Percentiles rank a stretch among this genome's conserved stretches.
Conservation (phyloP, 23 red algal genomes). For the Cyanidiococcus yangmingshanensis region DNA sequence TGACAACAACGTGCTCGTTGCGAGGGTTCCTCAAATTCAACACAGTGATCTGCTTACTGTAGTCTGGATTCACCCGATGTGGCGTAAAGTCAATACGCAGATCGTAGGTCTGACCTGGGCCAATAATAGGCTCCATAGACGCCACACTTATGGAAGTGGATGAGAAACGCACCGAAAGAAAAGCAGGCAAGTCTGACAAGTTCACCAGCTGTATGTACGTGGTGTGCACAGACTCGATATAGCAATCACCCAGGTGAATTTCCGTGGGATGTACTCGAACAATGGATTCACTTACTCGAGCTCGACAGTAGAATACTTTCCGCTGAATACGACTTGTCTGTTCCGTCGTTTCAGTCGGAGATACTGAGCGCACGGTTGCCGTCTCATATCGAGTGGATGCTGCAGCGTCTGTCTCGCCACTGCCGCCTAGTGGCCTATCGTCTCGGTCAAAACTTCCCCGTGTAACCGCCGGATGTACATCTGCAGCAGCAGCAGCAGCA, state of each 20-base stretch:
- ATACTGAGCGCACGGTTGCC: neutral
- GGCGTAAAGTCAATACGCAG: constrained; percentile 61
- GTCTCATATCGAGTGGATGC: neutral
- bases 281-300: constrained; percentile 64
- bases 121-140: constrained; percentile 39
- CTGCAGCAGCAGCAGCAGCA: neutral
- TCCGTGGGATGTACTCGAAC: constrained; percentile 52
- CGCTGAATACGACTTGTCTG: neutral
- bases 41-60: constrained; percentile 79
- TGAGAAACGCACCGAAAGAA: constrained; percentile 38
- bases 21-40: constrained; percentile 59
- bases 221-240: constrained; percentile 38
- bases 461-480: neutral
- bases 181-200: constrained; percentile 64
- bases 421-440: neutral
- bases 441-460: no score
- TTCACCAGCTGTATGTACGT: constrained; percentile 51
- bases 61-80: constrained; percentile 58
- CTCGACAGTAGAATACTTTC: constrained; percentile 9
- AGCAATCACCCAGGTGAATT: constrained; percentile 79
- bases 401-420: neutral
- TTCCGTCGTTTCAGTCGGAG: neutral
- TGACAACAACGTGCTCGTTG: constrained; percentile 28
- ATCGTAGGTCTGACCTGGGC: constrained; percentile 43
- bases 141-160: constrained; percentile 61